Base-by-base conservation (phyloP, 2,329 filamentous ascomycete genomes). In the Cercospora sesami region DNA sequence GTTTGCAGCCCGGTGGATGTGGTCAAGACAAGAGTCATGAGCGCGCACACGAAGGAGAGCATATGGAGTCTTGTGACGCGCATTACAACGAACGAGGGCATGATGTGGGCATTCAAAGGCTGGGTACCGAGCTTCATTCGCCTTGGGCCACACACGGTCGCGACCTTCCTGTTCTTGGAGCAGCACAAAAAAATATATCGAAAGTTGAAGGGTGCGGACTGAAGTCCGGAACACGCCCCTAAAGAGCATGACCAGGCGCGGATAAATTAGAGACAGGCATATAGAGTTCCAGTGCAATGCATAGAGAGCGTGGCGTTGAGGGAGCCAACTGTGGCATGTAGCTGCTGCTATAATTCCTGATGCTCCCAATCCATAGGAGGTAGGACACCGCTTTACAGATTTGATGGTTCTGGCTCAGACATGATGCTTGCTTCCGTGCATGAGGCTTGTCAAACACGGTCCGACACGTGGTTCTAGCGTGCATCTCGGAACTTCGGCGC, bases 21-120 rank as follows among this genome's bases (percentile, higher is more conserved):
- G 31, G 89, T 96, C 81, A 96, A 96, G 84, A 96, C 93, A 9
- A 85, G 91, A 26, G 87, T 96, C 75, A 96, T 96, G 93, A 91
- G 89, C 69, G 86, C 89, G 1, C 81, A 82, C 16, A 75, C 84
- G 65, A 81, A 82, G 12, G 76, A 86, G 70, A 80, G 79, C 39
- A 80, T 95, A 31, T 71, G 86, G 3, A 82, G 82, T 65, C 79
- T 93, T 23, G 80, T 96, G 64, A 80, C 82, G 51, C 88, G 91
- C 55, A 89, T 94, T 33, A 91, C 89, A 71, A 85, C 83, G 64
- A 82, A 86, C 18, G 91, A 96, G 76, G 93, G 93, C 1, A 78
- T 91, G 60, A 81, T 85, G 55, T 96, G 93, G 93, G 90, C 94
- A 86, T 96, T 96, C 81, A 91, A 92, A 79, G 93, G 93, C 69